phyloP scores from a whole-genome alignment of 148 eudicot genomes.

The Talinum fruticosum region DNA sequence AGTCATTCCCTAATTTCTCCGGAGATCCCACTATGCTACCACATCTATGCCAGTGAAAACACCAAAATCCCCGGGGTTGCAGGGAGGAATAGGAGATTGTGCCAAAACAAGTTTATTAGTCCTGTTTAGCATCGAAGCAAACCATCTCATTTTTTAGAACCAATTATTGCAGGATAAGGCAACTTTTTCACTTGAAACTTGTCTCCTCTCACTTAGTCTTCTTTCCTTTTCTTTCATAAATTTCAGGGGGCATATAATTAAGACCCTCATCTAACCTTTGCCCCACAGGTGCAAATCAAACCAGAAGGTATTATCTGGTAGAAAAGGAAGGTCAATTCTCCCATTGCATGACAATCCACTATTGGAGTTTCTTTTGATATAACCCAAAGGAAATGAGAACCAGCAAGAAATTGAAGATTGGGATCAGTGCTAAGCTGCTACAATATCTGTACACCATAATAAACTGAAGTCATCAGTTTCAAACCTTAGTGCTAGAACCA shows the following conservation, averaged over 20 bases:
- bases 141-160: background rate
- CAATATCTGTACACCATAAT: background rate
- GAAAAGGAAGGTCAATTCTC: background rate
- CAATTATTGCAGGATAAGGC: constrained; percentile 11
- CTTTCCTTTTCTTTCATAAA: constrained; percentile 9
- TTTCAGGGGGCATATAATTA: constrained; percentile 6
- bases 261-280: constrained; percentile 1
- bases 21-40: background rate
- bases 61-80: too few relatives aligned
- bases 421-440: background rate
- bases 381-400: background rate
- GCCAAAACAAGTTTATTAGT: too few relatives aligned
- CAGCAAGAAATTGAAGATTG: background rate
- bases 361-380: background rate
- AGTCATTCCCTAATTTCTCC: background rate
- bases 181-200: background rate
- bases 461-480: background rate
- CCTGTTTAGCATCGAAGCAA: too few relatives aligned
- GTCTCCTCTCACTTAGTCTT: background rate
- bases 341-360: too few relatives aligned
- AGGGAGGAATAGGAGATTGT: too few relatives aligned
- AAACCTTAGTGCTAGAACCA: background rate
- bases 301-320: background rate
- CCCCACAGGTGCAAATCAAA: constrained; percentile 16
- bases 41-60: background rate